Evolutionary conservation across 352 stramenopile genomes (phyloP).

Genomic region (Phytopythium helicoides): DNA sequence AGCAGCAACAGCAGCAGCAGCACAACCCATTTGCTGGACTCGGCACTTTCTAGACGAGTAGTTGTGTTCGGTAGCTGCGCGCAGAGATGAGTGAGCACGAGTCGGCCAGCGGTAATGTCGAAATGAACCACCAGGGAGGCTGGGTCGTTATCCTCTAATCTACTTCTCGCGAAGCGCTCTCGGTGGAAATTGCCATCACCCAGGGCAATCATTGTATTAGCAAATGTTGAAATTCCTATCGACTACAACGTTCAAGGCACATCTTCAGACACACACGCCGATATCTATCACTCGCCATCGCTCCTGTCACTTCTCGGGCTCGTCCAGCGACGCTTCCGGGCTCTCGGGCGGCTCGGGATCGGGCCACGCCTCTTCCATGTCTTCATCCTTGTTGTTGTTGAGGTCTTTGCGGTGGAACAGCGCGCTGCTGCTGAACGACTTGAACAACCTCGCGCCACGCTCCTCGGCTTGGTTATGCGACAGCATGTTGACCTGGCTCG

Average conservation of each 20-base stretch:
- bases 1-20: conserved; percentile 57
- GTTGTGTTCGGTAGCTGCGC: neutral
- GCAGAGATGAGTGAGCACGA: neutral
- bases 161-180: neutral
- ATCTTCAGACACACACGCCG: neutral
- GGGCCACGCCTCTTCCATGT: conserved; percentile 42
- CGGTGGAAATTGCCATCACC: too few species aligned
- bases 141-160: neutral
- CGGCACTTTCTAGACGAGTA: conserved; percentile 27
- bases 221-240: too few species aligned
- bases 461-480: conserved; percentile 13
- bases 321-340: neutral
- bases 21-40: conserved; percentile 57
- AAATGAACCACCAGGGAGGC: neutral
- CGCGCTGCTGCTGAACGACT: conserved; percentile 20
- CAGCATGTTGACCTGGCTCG: conserved; percentile 64
- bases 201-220: neutral
- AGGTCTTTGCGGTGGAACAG: neutral
- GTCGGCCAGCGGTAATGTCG: neutral
- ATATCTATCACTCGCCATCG: neutral
- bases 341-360: conserved; percentile 7
- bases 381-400: conserved; percentile 33
- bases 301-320: conserved; percentile 5
- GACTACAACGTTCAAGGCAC: neutral
- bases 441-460: conserved; percentile 11